Evolutionary conservation across 768 basidiomycete species (phyloP), one percentile per base, ranked within the genome.

Genomic region (Pleurotus ostreatus): DNA sequence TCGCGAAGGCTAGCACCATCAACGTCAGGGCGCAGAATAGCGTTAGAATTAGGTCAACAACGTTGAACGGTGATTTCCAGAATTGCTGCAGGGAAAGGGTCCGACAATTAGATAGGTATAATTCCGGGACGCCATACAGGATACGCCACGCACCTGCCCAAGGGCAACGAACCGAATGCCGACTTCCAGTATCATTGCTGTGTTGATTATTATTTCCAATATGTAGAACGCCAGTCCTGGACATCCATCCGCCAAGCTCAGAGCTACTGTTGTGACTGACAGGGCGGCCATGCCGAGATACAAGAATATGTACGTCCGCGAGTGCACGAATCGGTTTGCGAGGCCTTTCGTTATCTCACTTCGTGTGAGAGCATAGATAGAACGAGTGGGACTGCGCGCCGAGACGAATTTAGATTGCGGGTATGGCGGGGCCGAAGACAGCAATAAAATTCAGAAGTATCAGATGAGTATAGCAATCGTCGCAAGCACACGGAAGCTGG

Each of bases 151-250:
- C 64, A 98, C 96, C 70, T 84, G 82, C 59, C 96, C 96, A 65
- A 97, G 90, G 1, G 97, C 97, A 57, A 98, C 77, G 67, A 98
- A 88, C 40, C 97, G 85, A 57, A 96, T 89, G 1, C 78, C 80
- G 15, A 99, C 97, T 75, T 99, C 97, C 22, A 89, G 68, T 58
- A 98, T 98, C 95, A 98, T 96, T 8, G 91, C 79, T 0, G 81
- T 78, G 66, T 96, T 95, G 70, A 96, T 83, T 67, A 96, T 84
- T 45, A 96, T 70, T 71, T 97, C 94, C 62, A 97, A 78, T 25
- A 95, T 71, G 70, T 92, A 97, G 72, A 97, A 97, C 3, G 90
- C 74, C n/a, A 88, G 63, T 4, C 88, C 89, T 5, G 94, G 94
- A 64, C 94, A 97, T 23, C 87, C 92, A 62, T 89, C 86, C 44